phyloP scores from a whole-genome alignment of 2,329 filamentous ascomycete species.

The Phyllosticta capitalensis region DNA sequence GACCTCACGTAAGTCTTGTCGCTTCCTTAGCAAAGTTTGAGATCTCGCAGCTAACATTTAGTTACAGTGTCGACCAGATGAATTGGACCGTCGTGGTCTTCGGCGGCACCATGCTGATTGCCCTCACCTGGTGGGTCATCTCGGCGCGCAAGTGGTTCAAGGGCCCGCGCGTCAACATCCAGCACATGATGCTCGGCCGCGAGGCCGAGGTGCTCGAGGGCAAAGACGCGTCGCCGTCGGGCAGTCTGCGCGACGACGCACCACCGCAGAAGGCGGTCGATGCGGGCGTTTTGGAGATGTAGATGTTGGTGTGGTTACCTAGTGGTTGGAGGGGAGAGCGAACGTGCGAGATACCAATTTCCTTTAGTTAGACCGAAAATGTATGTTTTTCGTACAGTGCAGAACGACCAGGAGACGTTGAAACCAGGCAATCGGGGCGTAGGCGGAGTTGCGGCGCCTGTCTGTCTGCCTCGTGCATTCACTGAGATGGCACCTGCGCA shows the following conservation, averaged over 20 bases:
- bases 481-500: too few relatives aligned
- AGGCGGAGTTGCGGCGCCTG: too few relatives aligned
- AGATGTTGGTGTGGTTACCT: too few relatives aligned
- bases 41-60: not conserved
- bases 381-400: too few relatives aligned
- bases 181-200: slow-evolving; percentile 41
- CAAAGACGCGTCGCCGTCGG: slow-evolving; percentile 10
- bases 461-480: too few relatives aligned
- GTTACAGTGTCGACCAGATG: slow-evolving; percentile 41
- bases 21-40: not conserved
- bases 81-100: slow-evolving; percentile 63
- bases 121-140: slow-evolving; percentile 54
- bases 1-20: slow-evolving; percentile 38
- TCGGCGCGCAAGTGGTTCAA: slow-evolving; percentile 60
- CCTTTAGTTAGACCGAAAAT: too few relatives aligned
- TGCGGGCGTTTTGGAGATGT: not conserved
- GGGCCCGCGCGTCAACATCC: slow-evolving; percentile 59
- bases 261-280: slow-evolving; percentile 6
- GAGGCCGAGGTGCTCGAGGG: slow-evolving; percentile 32
- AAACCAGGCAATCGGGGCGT: too few relatives aligned
- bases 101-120: slow-evolving; percentile 51
- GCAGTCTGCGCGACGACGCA: not conserved
- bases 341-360: too few relatives aligned
- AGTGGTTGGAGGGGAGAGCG: too few relatives aligned
- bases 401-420: too few relatives aligned